Evolutionary conservation across 2,329 filamentous ascomycete genomes (phyloP).

Genomic region (Talaromyces rugulosus): DNA sequence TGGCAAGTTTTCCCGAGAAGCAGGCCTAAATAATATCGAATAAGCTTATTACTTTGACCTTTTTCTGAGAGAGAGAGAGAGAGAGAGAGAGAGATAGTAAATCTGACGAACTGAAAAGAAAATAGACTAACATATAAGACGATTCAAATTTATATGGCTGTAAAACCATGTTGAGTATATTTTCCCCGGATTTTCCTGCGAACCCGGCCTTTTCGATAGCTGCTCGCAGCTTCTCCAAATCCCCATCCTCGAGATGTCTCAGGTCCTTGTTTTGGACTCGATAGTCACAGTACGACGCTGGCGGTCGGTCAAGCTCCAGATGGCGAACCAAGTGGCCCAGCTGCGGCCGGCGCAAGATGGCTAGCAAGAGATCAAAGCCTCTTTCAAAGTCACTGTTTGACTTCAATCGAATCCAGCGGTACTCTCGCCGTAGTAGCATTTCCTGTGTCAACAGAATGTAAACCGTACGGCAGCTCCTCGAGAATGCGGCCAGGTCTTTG

Average conservation of each 20-base stretch:
- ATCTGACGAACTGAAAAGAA: not conserved
- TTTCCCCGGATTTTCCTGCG: not conserved
- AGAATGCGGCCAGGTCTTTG: slow-evolving; percentile 16
- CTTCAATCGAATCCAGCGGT: slow-evolving; percentile 10
- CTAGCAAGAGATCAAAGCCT: slow-evolving; percentile 16
- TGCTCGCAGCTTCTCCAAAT: slow-evolving; percentile 11
- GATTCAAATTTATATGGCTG: not conserved
- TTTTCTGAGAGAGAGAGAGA: not conserved
- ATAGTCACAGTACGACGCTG: not conserved
- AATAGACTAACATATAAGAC: not conserved
- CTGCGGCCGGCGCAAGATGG: slow-evolving; percentile 17
- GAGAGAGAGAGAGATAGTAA: not conserved
- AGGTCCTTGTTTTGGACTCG: not conserved
- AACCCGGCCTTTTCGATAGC: slow-evolving; percentile 16
- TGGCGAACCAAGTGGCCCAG: slow-evolving; percentile 18
- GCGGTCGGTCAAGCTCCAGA: slow-evolving; percentile 9
- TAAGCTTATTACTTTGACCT: not conserved
- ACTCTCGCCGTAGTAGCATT: not conserved
- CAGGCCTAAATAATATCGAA: not conserved
- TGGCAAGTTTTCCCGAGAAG: not conserved
- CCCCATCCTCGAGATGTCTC: slow-evolving; percentile 12
- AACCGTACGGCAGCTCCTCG: slow-evolving; percentile 11
- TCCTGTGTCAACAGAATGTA: slow-evolving; percentile 13
- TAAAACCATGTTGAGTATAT: slow-evolving; percentile 19
- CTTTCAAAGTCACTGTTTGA: slow-evolving; percentile 5